phyloP scores from a whole-genome alignment of 306 rosid genomes.

The Cicer cuneatum region DNA sequence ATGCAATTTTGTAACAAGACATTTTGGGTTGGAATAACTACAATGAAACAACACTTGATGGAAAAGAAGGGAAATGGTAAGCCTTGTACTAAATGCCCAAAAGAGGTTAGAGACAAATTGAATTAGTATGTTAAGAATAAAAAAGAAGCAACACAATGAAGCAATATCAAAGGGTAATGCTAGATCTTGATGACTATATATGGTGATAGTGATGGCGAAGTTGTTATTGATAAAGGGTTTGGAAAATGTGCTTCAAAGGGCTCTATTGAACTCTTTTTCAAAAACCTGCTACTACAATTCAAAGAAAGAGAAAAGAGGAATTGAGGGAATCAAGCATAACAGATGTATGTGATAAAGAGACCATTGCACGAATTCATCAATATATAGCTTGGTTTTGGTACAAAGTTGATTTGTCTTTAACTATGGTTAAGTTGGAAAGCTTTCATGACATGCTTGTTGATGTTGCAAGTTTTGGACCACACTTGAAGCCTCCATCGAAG shows the following conservation, averaged over 20 bases:
- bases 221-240: background rate
- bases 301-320: too few relatives aligned
- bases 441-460: background rate
- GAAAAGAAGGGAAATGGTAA: too few relatives aligned
- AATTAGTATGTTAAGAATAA: background rate
- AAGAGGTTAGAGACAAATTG: background rate
- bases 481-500: background rate
- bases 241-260: background rate
- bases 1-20: too few relatives aligned
- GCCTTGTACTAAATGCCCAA: background rate
- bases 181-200: background rate
- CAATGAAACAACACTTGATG: too few relatives aligned
- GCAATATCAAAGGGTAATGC: background rate
- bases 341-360: background rate
- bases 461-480: background rate
- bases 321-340: too few relatives aligned
- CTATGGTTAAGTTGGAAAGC: background rate
- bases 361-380: background rate
- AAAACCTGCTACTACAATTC: too few relatives aligned
- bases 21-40: too few relatives aligned
- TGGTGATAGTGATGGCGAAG: background rate
- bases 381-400: background rate
- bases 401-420: background rate
- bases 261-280: too few relatives aligned
- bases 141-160: background rate